phyloP scores from a whole-genome alignment of 116 monocot genomes.

The Posidonia oceanica region DNA sequence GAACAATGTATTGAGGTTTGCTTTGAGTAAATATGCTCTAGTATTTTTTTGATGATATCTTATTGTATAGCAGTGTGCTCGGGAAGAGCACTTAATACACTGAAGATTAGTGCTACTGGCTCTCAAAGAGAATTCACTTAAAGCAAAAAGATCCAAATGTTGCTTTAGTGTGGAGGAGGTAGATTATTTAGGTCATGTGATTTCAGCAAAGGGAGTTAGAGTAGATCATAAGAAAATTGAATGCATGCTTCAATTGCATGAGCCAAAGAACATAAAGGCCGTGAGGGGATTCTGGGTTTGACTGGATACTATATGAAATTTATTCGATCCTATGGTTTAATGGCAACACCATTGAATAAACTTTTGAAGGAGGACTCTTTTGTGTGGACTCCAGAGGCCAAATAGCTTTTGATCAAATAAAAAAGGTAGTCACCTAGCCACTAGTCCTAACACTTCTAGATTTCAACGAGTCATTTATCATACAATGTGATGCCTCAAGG shows the following conservation, averaged over 20 bases:
- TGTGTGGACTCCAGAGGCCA: no score
- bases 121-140: neutral
- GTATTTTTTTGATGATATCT: slow-evolving; percentile 9
- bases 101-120: neutral
- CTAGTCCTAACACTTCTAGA: no score
- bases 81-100: neutral
- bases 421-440: no score
- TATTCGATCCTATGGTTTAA: no score
- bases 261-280: no score
- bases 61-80: neutral
- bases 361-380: no score
- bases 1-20: neutral
- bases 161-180: neutral
- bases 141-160: neutral
- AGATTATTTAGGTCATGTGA: neutral
- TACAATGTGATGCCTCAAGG: slow-evolving; percentile 2
- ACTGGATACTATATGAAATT: no score
- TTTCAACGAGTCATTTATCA: no score
- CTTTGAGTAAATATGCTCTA: neutral
- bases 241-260: no score
- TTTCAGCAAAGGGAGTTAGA: neutral
- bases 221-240: no score
- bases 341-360: no score
- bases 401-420: neutral
- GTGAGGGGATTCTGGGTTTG: no score